These are phyloP conservation scores for Cyberlindnera mrakii DNA, from an alignment of 805 yeast species.

Conservation along the genomic window DNA sequence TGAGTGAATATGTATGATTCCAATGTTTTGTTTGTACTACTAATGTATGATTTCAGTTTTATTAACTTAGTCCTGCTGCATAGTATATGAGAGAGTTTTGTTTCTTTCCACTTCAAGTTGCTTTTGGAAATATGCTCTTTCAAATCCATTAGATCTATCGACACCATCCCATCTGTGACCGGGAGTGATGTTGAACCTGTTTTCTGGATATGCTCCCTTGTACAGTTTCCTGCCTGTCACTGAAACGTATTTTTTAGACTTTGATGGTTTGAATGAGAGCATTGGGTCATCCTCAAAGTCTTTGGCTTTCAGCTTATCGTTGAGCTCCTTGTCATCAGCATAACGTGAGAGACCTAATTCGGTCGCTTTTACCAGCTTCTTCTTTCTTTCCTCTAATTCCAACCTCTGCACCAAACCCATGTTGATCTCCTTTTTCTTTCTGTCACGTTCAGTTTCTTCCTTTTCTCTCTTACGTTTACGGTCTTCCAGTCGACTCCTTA, in stretches of 20 bases:
- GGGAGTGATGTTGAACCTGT: conserved; percentile 71
- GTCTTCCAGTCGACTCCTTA: conserved; percentile 25
- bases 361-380: conserved; percentile 23
- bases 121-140: conserved; percentile 48
- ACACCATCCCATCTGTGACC: conserved; percentile 92
- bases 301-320: conserved; percentile 26
- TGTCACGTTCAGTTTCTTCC: conserved; percentile 24
- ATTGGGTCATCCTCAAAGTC: conserved; percentile 63
- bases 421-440: conserved; percentile 25
- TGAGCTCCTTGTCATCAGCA: conserved; percentile 34
- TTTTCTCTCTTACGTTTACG: conserved; percentile 22
- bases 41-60: background rate
- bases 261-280: conserved; percentile 33
- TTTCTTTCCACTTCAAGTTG: conserved; percentile 30
- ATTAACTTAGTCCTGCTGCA: conserved; percentile 30
- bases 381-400: conserved; percentile 30
- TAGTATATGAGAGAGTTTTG: conserved; percentile 28
- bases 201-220: conserved; percentile 49
- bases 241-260: conserved; percentile 21
- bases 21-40: background rate
- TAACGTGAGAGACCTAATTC: conserved; percentile 25
- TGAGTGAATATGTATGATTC: background rate
- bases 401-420: conserved; percentile 35
- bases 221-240: conserved; percentile 51
- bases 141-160: conserved; percentile 86